phyloP scores from a whole-genome alignment of 2,329 filamentous ascomycete genomes.

The Drechslerella coelobrocha region DNA sequence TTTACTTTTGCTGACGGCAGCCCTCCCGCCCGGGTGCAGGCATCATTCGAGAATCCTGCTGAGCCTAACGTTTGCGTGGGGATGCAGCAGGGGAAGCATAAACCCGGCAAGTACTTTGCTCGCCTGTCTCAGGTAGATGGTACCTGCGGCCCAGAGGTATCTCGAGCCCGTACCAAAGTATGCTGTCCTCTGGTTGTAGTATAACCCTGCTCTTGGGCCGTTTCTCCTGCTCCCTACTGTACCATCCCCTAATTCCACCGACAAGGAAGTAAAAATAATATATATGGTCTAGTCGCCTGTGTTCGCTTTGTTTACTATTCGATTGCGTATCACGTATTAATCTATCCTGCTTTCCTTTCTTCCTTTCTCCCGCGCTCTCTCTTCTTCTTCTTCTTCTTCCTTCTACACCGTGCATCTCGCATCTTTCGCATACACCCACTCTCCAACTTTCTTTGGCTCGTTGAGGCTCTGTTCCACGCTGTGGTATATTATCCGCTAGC shows the following conservation, averaged over 20 bases:
- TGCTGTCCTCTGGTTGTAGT: not conserved
- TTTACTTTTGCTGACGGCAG: conserved; percentile 22
- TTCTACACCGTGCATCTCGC: no score
- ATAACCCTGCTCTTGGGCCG: conserved; percentile 1
- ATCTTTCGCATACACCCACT: conserved; percentile 12
- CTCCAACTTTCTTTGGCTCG: conserved; percentile 13
- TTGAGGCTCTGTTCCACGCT: no score
- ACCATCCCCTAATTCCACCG: conserved; percentile 29
- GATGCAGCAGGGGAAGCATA: conserved; percentile 22
- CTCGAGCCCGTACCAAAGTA: not conserved
- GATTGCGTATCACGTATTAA: not conserved
- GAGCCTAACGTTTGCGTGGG: not conserved
- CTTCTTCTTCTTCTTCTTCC: conserved; percentile 3
- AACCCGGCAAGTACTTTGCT: conserved; percentile 35
- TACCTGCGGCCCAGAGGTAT: conserved; percentile 5
- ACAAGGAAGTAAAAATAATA: conserved; percentile 4
- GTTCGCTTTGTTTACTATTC: conserved; percentile 31
- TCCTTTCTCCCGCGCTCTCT: conserved; percentile 7
- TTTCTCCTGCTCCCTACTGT: conserved; percentile 29
- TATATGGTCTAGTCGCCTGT: not conserved
- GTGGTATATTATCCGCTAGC: no score
- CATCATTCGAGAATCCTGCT: conserved; percentile 4
- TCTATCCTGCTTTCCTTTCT: conserved; percentile 15
- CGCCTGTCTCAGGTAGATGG: conserved; percentile 30
- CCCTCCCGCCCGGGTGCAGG: conserved; percentile 19